Conservation (phyloP, 495 filamentous ascomycete species). For the Schizothecium vesticola region DNA sequence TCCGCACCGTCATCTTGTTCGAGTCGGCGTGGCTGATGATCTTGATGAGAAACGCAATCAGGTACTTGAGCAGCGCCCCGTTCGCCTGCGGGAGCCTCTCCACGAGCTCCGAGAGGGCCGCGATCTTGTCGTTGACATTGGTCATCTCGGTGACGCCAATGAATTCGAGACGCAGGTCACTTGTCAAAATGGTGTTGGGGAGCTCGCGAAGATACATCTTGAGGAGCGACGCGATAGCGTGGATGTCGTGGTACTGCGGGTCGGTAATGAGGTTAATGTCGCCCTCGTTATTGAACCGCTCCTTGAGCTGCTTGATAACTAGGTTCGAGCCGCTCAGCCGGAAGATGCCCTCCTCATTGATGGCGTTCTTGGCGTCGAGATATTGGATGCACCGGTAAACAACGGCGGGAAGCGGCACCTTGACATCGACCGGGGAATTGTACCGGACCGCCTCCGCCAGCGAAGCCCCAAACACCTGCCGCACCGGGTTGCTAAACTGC, state of each 20-base stretch:
- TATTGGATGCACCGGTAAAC: constrained; percentile 97
- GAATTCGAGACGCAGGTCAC: constrained; percentile 86
- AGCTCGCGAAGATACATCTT: constrained; percentile 93
- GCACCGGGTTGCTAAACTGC: constrained; percentile 53
- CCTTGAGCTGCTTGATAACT: constrained; percentile 83
- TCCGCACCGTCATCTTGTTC: constrained; percentile 98
- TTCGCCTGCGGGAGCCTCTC: constrained; percentile 78
- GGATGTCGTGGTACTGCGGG: constrained; percentile 87
- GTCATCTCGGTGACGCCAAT: constrained; percentile 76
- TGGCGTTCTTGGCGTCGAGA: constrained; percentile 74
- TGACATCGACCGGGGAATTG: constrained; percentile 64
- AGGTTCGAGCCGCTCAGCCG: constrained; percentile 90
- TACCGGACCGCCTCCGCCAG: constrained; percentile 81
- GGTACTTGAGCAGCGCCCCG: constrained; percentile 68
- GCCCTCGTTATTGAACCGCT: constrained; percentile 89
- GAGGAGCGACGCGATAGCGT: constrained; percentile 89
- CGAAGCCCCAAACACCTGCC: constrained; percentile 80
- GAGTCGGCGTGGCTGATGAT: constrained; percentile 83
- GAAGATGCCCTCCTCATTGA: constrained; percentile 91
- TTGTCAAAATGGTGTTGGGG: constrained; percentile 82
- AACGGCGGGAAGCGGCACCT: constrained; percentile 79
- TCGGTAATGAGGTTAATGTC: constrained; percentile 84
- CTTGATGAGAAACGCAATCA: constrained; percentile 79
- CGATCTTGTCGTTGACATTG: constrained; percentile 69
- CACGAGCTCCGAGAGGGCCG: constrained; percentile 79